phyloP scores from a whole-genome alignment of 208 protist species.

The Leishmania tropica region DNA sequence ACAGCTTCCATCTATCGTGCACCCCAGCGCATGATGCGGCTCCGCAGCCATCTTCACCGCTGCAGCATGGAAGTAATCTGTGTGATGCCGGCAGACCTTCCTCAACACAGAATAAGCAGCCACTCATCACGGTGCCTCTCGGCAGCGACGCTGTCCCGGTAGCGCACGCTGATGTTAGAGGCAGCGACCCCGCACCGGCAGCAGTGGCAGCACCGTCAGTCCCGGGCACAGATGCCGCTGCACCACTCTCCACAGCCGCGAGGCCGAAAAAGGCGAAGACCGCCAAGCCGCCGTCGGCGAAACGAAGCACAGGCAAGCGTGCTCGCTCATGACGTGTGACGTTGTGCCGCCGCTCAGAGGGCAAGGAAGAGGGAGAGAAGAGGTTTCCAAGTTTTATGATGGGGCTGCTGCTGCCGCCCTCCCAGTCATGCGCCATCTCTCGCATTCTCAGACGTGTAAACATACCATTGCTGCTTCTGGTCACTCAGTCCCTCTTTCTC shows the following conservation, averaged over 20 bases:
- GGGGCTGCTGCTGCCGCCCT: background rate
- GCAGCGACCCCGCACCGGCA: background rate
- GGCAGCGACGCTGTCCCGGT: background rate
- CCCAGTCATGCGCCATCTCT: background rate
- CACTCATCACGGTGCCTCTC: background rate
- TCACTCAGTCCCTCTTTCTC: background rate
- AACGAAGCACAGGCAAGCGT: slow-evolving; percentile 9
- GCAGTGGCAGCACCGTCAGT: background rate
- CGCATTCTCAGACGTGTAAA: background rate
- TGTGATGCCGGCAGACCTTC: background rate
- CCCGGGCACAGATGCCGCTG: background rate
- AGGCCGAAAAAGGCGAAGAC: background rate
- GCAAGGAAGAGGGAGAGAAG: background rate
- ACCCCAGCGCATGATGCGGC: background rate
- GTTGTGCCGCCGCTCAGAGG: background rate
- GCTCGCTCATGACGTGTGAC: slow-evolving; percentile 10
- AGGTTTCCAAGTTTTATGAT: background rate
- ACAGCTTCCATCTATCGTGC: background rate
- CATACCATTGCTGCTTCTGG: background rate
- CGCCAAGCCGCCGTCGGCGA: background rate
- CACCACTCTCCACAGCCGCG: background rate
- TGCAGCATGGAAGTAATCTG: background rate
- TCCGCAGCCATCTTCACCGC: background rate
- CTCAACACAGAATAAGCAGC: background rate
- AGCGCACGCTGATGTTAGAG: background rate